A percentile compares a stretch with the other conserved stretches of the same genome.
Conservation (phyloP, 768 basidiomycete genomes). For the Leucocoprinus sp. region DNA sequence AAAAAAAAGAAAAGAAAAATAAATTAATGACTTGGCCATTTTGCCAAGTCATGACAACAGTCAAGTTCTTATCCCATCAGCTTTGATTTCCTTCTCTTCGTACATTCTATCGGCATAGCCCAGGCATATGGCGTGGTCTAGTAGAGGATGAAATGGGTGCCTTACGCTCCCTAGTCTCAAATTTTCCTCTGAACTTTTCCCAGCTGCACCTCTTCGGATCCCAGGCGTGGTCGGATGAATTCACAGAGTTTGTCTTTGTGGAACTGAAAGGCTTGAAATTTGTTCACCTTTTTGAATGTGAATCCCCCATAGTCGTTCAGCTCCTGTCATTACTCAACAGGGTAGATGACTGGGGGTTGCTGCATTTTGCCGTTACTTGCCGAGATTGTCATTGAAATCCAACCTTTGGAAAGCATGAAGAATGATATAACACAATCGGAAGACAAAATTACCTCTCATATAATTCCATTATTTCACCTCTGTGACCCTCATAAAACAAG, state of each 20-base stretch:
- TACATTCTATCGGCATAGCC: neutral
- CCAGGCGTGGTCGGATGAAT: neutral
- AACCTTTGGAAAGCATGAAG: too few relatives aligned
- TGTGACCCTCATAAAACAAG: slow-evolving; percentile 1
- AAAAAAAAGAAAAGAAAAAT: too few relatives aligned
- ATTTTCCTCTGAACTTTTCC: neutral
- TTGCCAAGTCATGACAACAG: too few relatives aligned
- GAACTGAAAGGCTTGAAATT: neutral
- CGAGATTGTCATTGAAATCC: slow-evolving; percentile 1
- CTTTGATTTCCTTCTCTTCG: neutral
- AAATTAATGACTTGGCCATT: too few relatives aligned
- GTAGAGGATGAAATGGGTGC: neutral
- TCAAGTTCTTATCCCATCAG: neutral
- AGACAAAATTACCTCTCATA: slow-evolving; percentile 1
- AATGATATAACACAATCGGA: too few relatives aligned
- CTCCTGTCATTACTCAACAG: neutral
- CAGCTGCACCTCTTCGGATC: neutral
- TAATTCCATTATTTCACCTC: neutral
- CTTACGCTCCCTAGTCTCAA: neutral
- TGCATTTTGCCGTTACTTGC: neutral
- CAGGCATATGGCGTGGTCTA: neutral
- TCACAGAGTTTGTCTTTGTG: neutral
- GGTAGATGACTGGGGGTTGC: neutral
- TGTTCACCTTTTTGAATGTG: slow-evolving; percentile 2
- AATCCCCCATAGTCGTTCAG: neutral